Evolutionary conservation across 257 asterid genomes (phyloP), one percentile per base, ranked within the genome.

Genomic region (Knoxia roxburghii): DNA sequence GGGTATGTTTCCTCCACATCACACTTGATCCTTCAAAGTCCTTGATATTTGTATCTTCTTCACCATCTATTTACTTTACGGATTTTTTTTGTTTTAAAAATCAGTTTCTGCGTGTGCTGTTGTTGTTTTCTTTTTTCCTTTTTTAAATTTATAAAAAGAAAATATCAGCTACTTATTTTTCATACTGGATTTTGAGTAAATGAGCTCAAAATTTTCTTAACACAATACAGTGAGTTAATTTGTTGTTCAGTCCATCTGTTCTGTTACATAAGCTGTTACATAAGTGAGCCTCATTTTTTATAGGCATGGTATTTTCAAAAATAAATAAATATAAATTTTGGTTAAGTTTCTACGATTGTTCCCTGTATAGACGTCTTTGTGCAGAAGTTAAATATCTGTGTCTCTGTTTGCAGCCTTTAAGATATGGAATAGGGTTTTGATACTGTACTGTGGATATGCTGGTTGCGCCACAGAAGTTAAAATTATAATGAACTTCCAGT

Each of bases 1-100:
- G 99, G 99, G 99, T 90, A 93, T 69, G 91, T 75, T 26, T 68
- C 69, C 74, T 79, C 51, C 57, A 69, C 72, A 41, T 39, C 64
- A 37, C 29, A 21, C 11, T 67, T 64, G 67, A 18, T 39, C 3
- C 10, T 56, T 20, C 12, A 56, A 33, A 37, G 41, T 27, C 62
- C 41, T 56, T 56, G 7, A 6, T n/a, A 37, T 37, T 9, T 11
- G 51, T 46, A 10, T 5, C n/a, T 46, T 4, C 51, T 15, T 5
- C n/a, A 13, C 6, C 51, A 7, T 3, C 29, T 20, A 0, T 59
- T 18, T 39, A 6, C 29, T n/a, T 59, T 48, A 13, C n/a, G 7
- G 30, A 0, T 8, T 9, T 29, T 29, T 24, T 49, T 46, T 26
- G 2, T 33, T 33, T 33, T 33, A 33, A 33, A 33, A 10, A 43